Evolutionary conservation across 23 red algal species (phyloP).

Genomic region (Gracilaria domingensis): DNA sequence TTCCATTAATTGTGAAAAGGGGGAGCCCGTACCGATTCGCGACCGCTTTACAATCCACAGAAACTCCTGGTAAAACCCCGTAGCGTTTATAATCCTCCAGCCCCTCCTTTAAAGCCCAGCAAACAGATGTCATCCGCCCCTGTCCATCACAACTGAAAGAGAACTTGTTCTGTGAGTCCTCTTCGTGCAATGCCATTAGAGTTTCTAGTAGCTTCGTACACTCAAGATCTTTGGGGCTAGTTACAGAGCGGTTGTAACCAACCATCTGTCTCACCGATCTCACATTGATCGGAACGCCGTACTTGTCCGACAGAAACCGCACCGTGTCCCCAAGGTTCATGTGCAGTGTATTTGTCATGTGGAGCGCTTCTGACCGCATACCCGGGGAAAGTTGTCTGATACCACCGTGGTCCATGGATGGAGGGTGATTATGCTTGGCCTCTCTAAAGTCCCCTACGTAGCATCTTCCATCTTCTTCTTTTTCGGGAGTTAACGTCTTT

Average conservation of each 20-base stretch:
- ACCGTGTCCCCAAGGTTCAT: background rate
- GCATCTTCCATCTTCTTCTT: background rate
- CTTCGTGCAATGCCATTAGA: background rate
- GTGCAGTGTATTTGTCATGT: background rate
- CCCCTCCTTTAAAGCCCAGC: conserved; percentile 12
- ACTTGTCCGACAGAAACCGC: background rate
- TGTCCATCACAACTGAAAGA: conserved; percentile 1
- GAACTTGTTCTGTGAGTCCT: background rate
- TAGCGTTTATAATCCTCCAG: conserved; percentile 20
- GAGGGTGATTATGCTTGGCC: background rate
- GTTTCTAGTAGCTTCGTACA: conserved; percentile 9
- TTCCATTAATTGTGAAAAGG: conserved; percentile 11
- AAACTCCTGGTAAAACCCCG: background rate
- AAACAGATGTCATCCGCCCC: background rate
- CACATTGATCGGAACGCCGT: background rate
- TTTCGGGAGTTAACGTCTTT: background rate
- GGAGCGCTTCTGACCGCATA: background rate
- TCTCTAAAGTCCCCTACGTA: conserved; percentile 1
- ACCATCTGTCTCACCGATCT: background rate
- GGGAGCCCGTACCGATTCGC: background rate
- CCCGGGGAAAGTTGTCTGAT: background rate
- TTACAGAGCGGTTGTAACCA: background rate
- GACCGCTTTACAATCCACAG: conserved; percentile 2
- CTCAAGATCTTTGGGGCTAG: background rate
- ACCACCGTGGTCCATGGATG: background rate